phyloP scores from a whole-genome alignment of 148 eudicot genomes.

The Persicaria tinctoria region DNA sequence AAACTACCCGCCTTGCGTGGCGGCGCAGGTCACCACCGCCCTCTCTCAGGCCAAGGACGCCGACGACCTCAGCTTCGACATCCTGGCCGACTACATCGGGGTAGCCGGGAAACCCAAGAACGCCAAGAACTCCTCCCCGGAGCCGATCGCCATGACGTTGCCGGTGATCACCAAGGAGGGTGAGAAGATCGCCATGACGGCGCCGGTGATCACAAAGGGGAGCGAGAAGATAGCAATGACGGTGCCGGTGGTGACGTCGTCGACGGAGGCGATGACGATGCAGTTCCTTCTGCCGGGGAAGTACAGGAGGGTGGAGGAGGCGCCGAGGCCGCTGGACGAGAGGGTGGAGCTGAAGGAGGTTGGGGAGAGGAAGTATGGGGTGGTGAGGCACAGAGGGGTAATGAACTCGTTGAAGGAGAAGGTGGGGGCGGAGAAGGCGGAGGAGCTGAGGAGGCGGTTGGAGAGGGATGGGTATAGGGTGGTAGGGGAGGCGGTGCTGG shows the following conservation, averaged over 20 bases:
- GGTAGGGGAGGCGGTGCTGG: constrained; percentile 47
- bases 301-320: constrained; percentile 51
- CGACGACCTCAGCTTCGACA: constrained; percentile 50
- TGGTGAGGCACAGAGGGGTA: constrained; percentile 57
- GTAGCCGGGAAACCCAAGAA: constrained; percentile 62
- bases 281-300: constrained; percentile 59
- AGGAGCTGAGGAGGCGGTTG: constrained; percentile 43
- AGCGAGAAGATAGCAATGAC: no score
- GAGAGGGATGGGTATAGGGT: constrained; percentile 61
- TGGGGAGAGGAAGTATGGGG: constrained; percentile 67
- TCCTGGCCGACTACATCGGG: constrained; percentile 73
- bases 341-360: constrained; percentile 68
- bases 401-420: constrained; percentile 36
- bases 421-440: constrained; percentile 53
- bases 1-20: constrained; percentile 40
- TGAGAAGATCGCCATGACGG: constrained; percentile 41
- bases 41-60: constrained; percentile 48
- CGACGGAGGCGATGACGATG: constrained; percentile 38
- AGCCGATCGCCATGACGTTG: constrained; percentile 45
- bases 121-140: constrained; percentile 42
- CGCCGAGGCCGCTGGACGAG: constrained; percentile 77
- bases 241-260: constrained; percentile 25
- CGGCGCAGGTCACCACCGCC: constrained; percentile 58
- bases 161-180: constrained; percentile 26
- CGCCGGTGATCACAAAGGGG: constrained; percentile 15